phyloP scores from a whole-genome alignment of 163 green algal genomes.

The Scenedesmus sp. region DNA sequence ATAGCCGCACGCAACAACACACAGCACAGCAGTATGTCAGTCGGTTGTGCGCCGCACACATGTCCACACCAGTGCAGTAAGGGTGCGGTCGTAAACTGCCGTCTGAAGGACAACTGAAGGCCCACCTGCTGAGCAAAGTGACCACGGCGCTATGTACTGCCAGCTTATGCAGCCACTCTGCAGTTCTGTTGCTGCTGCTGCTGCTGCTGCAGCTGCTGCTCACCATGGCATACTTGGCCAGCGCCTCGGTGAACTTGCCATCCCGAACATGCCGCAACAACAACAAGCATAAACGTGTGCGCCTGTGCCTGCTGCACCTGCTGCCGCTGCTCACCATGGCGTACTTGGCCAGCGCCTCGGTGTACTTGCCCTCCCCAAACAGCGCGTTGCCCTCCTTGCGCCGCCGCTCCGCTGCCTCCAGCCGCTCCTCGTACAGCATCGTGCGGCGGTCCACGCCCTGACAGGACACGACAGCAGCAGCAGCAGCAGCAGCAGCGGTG shows the following conservation, averaged over 20 bases:
- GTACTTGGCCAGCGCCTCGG: conserved; percentile 80
- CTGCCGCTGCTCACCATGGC: conserved; percentile 59
- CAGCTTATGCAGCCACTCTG: too few species aligned
- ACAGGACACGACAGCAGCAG: not conserved
- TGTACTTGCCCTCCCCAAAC: conserved; percentile 67
- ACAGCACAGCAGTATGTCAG: not conserved
- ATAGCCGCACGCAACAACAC: not conserved
- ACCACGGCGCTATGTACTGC: too few species aligned
- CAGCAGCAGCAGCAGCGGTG: not conserved
- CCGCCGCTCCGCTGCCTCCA: conserved; percentile 84
- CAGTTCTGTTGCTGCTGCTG: too few species aligned
- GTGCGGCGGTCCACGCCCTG: conserved; percentile 54
- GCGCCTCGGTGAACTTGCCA: conserved; percentile 66
- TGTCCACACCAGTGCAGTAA: too few species aligned
- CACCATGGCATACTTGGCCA: conserved; percentile 80
- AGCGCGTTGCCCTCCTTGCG: conserved; percentile 78
- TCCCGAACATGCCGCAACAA: conserved; percentile 42
- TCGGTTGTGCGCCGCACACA: not conserved
- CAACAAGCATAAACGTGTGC: too few species aligned
- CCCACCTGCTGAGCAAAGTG: too few species aligned
- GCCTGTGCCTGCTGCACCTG: too few species aligned
- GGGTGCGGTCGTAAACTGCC: too few species aligned
- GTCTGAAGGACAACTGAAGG: too few species aligned
- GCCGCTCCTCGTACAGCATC: conserved; percentile 89
- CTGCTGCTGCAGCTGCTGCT: not conserved